Conservation (phyloP, 495 filamentous ascomycete species). For the Talaromyces adpressus region DNA sequence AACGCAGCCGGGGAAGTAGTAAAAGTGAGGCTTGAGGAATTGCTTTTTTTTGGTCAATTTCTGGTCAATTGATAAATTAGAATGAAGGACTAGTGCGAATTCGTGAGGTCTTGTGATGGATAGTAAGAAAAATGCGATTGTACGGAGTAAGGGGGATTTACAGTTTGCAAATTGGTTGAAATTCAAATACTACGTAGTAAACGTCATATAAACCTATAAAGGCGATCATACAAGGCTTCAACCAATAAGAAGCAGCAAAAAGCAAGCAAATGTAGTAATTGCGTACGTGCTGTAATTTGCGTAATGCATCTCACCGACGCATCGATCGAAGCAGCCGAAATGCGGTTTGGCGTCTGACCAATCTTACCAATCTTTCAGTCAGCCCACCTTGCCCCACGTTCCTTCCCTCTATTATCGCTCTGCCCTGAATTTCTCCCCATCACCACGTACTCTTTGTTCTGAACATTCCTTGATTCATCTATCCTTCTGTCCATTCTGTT, state of each 20-base stretch:
- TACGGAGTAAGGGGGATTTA: neutral
- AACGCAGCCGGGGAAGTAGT: neutral
- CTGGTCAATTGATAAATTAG: neutral
- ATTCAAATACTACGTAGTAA: too few species aligned
- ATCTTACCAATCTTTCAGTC: neutral
- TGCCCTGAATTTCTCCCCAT: neutral
- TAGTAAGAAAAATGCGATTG: neutral
- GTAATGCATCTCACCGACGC: neutral
- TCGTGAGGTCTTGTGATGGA: neutral
- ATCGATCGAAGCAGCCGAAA: neutral
- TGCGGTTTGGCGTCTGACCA: neutral
- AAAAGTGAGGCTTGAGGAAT: neutral
- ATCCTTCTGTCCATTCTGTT: neutral
- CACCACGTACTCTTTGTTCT: neutral
- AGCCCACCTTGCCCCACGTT: neutral
- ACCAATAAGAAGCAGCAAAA: neutral
- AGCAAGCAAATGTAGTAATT: neutral
- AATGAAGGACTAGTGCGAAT: neutral
- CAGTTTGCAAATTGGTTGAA: neutral
- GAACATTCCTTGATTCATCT: slow-evolving; percentile 2
- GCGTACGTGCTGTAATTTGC: neutral
- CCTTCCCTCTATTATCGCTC: neutral
- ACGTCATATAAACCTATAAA: neutral
- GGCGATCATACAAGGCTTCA: neutral
- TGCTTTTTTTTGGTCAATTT: neutral